Conservation (phyloP, 371 early-diverging fungal genomes). For the Mortierella polycephala region DNA sequence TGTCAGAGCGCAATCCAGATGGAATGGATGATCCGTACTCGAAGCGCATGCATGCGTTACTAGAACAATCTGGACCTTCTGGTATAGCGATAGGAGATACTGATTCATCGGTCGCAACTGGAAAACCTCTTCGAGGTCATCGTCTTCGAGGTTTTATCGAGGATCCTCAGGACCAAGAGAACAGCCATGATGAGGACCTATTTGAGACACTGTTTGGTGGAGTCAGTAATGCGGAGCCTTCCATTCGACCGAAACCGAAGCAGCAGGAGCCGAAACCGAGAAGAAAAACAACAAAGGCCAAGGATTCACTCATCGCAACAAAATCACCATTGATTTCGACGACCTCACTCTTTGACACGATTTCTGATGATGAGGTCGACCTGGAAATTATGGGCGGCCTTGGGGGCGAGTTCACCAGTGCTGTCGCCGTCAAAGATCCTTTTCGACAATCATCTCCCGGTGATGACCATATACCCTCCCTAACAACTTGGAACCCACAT, state of each 20-base stretch:
- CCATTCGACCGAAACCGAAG: not conserved
- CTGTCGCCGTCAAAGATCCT: not conserved
- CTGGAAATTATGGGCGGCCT: slow-evolving; percentile 48
- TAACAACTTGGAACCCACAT: not conserved
- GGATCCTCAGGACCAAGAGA: no score
- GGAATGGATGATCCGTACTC: slow-evolving; percentile 23
- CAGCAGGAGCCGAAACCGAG: not conserved
- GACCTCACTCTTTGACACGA: slow-evolving; percentile 6
- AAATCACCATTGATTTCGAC: not conserved
- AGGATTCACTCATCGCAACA: not conserved
- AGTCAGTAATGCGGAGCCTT: not conserved
- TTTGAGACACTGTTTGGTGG: not conserved
- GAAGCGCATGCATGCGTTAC: slow-evolving; percentile 21
- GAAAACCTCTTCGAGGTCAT: no score
- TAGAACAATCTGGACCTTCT: slow-evolving; percentile 11
- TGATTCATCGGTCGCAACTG: no score
- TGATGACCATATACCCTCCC: not conserved
- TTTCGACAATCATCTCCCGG: no score
- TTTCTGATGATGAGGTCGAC: slow-evolving; percentile 46
- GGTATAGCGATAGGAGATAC: not conserved
- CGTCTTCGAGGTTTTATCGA: no score
- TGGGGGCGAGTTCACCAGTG: slow-evolving; percentile 1
- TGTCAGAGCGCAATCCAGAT: not conserved
- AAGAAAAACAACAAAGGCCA: not conserved
- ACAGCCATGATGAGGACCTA: not conserved